Evolutionary conservation across 805 yeast genomes (phyloP).

Genomic region (Kazachstania psychrophila): DNA sequence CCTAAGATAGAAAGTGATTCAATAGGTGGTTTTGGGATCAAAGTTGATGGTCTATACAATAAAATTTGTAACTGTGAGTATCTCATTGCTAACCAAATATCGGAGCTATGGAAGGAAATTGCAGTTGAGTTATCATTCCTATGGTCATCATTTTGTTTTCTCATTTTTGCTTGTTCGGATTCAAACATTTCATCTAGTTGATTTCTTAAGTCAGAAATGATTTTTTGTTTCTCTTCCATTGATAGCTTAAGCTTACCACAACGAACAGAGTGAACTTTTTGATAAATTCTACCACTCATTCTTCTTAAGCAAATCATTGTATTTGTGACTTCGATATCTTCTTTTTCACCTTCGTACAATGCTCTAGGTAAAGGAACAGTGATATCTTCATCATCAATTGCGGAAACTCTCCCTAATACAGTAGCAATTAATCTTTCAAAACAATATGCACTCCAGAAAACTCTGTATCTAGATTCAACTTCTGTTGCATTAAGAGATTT

Average conservation of each 20-base stretch:
- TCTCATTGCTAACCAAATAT: slow-evolving; percentile 32
- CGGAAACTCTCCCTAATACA: slow-evolving; percentile 41
- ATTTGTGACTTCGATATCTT: slow-evolving; percentile 34
- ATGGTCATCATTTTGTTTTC: slow-evolving; percentile 10
- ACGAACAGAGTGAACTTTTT: slow-evolving; percentile 38
- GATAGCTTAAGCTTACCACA: slow-evolving; percentile 29
- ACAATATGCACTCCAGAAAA: slow-evolving; percentile 43
- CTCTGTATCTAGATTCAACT: slow-evolving; percentile 36
- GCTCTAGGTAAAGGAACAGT: slow-evolving; percentile 37
- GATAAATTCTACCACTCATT: slow-evolving; percentile 40
- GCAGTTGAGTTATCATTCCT: slow-evolving; percentile 7
- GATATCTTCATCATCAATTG: slow-evolving; percentile 42
- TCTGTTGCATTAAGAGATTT: slow-evolving; percentile 28
- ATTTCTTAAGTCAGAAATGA: slow-evolving; percentile 29
- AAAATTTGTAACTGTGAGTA: slow-evolving; percentile 40
- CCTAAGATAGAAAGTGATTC: slow-evolving; percentile 36
- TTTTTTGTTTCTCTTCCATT: slow-evolving; percentile 27
- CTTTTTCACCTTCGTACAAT: slow-evolving; percentile 34
- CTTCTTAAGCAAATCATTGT: slow-evolving; percentile 37
- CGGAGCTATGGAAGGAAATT: slow-evolving; percentile 30
- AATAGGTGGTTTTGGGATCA: slow-evolving; percentile 37
- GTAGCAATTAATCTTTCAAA: slow-evolving; percentile 41
- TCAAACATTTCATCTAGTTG: slow-evolving; percentile 28
- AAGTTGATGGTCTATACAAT: slow-evolving; percentile 41
- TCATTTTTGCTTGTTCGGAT: slow-evolving; percentile 19